Conservation (phyloP, 2,329 filamentous ascomycete genomes). For the Macrophomina tecta region DNA sequence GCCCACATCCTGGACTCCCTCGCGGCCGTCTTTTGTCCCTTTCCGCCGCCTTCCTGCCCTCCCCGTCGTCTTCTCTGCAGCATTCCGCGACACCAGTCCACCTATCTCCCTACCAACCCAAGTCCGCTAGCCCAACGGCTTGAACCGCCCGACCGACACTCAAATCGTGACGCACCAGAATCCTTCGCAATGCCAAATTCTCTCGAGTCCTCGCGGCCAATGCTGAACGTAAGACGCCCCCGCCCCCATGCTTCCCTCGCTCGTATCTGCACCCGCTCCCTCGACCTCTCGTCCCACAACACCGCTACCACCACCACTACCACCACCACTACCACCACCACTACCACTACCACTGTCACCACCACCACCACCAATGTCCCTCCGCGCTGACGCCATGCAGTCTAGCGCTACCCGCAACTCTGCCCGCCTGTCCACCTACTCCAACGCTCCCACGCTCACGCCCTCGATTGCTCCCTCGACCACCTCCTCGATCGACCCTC, state of each 20-base stretch:
- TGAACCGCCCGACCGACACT: slow-evolving; percentile 11
- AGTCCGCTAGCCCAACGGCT: slow-evolving; percentile 15
- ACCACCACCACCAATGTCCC: background rate
- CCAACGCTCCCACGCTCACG: slow-evolving; percentile 56
- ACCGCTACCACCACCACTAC: slow-evolving; percentile 19
- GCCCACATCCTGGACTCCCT: slow-evolving; percentile 19
- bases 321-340: slow-evolving; percentile 16
- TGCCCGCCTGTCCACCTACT: slow-evolving; percentile 58
- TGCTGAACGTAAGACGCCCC: slow-evolving; percentile 47
- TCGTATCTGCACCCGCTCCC: slow-evolving; percentile 20
- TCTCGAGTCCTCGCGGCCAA: slow-evolving; percentile 48
- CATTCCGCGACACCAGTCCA: slow-evolving; percentile 16
- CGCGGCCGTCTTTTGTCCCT: slow-evolving; percentile 22
- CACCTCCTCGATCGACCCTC: slow-evolving; percentile 51
- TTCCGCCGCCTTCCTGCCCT: slow-evolving; percentile 8
- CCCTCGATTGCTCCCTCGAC: slow-evolving; percentile 55
- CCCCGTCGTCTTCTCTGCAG: slow-evolving; percentile 14
- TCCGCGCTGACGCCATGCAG: slow-evolving; percentile 28
- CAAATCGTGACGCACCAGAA: slow-evolving; percentile 7
- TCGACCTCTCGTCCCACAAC: slow-evolving; percentile 36
- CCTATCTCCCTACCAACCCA: background rate
- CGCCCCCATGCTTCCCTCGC: slow-evolving; percentile 30
- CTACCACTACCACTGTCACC: slow-evolving; percentile 21
- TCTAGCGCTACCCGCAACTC: slow-evolving; percentile 41
- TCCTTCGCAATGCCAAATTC: slow-evolving; percentile 44